Evolutionary conservation across 208 protist species (phyloP), one percentile per base, ranked within the genome.

Genomic region (Crithidia brevicula): DNA sequence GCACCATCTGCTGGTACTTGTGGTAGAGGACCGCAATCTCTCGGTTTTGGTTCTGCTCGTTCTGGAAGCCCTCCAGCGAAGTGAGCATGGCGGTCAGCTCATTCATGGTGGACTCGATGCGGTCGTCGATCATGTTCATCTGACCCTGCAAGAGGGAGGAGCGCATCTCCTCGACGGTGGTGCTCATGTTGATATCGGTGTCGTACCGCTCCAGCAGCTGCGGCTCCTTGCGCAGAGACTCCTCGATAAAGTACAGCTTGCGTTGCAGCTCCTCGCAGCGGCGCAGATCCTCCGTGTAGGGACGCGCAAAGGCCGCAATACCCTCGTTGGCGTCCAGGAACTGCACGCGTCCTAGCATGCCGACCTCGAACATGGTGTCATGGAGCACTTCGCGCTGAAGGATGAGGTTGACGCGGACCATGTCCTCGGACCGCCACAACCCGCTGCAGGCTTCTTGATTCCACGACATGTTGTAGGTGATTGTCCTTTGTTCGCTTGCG

Each of bases 331-430:
- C 79, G 81, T 99, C 98, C 43, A 88, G 84, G 52, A 99, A 99
- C 88, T 99, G 94, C 67, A 99, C 90, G 27, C 89, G 66, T 31
- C 97, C 98, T 1, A 99, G 70, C 64, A 98, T 85, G 27, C 98
- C 98, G 7, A 99, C 78, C 72, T 98, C 93, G 28, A 97, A 79
- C 22, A 99, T 92, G 3, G 97, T 96, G 51, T 98, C 95, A 54
- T 99, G 98, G 34, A 94, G 96, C 7, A 97, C 97, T 67, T 99
- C 98, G 18, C 92, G 88, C 84, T 99, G 97, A 71, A 99, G 97
- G 67, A 98, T 94, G 16, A 99, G 61, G 75, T 97, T 91, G 11
- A 99, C 84, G 27, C 98, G 83, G 47, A 86, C 67, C 98, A 99
- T 99, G 68, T 98, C 94, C 86, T 99, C 92, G 7, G 94, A 98